Evolutionary conservation across 257 asterid species (phyloP).

Genomic region (Salvia miltiorrhiza): DNA sequence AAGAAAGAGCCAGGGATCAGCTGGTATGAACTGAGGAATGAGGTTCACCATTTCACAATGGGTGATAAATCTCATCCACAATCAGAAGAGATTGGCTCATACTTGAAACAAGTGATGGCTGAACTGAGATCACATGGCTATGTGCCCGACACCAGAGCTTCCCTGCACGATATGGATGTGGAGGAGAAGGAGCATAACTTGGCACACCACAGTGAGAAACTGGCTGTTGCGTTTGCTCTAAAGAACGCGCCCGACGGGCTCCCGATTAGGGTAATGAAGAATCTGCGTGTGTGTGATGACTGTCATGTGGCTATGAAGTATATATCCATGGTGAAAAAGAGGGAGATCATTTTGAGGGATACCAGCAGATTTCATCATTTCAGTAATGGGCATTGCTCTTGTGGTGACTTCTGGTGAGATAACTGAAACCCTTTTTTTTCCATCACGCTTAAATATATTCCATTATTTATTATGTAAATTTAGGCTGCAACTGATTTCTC

Average conservation of each 20-base stretch:
- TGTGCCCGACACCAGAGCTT: slow-evolving; percentile 55
- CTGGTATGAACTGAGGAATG: slow-evolving; percentile 75
- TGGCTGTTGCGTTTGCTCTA: slow-evolving; percentile 81
- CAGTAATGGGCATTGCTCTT: slow-evolving; percentile 65
- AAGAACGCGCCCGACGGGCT: slow-evolving; percentile 48
- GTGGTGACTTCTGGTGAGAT: slow-evolving; percentile 82
- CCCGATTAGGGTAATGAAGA: slow-evolving; percentile 86
- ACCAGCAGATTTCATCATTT: slow-evolving; percentile 85
- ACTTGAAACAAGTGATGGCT: slow-evolving; percentile 51
- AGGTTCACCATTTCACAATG: slow-evolving; percentile 49
- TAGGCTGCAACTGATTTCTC: neutral
- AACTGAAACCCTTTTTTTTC: neutral
- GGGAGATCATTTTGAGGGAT: slow-evolving; percentile 68
- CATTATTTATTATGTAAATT: neutral
- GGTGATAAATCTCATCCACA: slow-evolving; percentile 67
- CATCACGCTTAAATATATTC: neutral
- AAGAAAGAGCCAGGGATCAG: slow-evolving; percentile 88
- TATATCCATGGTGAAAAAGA: slow-evolving; percentile 47
- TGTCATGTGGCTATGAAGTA: slow-evolving; percentile 72
- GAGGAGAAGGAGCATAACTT: slow-evolving; percentile 73
- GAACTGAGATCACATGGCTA: slow-evolving; percentile 64
- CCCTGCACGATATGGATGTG: slow-evolving; percentile 70
- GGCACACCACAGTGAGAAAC: slow-evolving; percentile 75
- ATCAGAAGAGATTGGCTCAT: slow-evolving; percentile 38
- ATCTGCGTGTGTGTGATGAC: slow-evolving; percentile 72